These are phyloP conservation scores for Mortierella sp. DNA, from an alignment of 371 early-diverging fungal genomes.

Conservation along the genomic window DNA sequence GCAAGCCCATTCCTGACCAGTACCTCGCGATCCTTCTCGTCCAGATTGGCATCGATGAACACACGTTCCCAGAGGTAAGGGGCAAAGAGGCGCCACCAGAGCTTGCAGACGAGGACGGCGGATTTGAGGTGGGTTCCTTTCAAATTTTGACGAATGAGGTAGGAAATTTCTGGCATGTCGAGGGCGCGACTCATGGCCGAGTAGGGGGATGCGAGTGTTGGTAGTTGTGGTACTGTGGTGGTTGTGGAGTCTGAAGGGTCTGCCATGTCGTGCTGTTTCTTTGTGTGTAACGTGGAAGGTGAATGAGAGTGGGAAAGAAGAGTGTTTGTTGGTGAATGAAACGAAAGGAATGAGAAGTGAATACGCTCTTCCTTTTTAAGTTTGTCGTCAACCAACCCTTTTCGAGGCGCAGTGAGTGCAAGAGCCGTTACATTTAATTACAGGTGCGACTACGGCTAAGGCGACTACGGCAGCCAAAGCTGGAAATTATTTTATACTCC, in stretches of 20 bases:
- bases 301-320: background rate
- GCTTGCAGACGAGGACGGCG: background rate
- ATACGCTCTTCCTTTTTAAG: background rate
- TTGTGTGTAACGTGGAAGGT: background rate
- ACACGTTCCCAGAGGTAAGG: conserved; percentile 46
- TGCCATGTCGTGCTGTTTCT: background rate
- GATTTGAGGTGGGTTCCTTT: background rate
- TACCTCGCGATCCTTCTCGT: conserved; percentile 22
- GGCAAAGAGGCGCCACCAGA: conserved; percentile 34
- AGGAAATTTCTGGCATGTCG: conserved; percentile 23
- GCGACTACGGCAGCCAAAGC: background rate
- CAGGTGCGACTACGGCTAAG: too few species aligned
- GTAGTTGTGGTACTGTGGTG: background rate
- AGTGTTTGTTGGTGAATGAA: background rate
- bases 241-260: background rate
- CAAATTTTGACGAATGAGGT: conserved; percentile 27
- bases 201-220: background rate
- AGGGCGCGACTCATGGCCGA: conserved; percentile 24
- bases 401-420: background rate
- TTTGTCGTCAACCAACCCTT: background rate
- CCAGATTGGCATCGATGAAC: conserved; percentile 26
- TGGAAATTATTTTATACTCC: too few species aligned
- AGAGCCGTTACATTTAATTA: background rate
- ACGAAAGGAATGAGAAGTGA: background rate
- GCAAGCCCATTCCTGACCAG: conserved; percentile 22